Percentiles rank a stretch among this genome's conserved stretches.
Evolutionary conservation across 805 yeast species (phyloP).

Genomic region (Trichomonascus vanleenenianus): DNA sequence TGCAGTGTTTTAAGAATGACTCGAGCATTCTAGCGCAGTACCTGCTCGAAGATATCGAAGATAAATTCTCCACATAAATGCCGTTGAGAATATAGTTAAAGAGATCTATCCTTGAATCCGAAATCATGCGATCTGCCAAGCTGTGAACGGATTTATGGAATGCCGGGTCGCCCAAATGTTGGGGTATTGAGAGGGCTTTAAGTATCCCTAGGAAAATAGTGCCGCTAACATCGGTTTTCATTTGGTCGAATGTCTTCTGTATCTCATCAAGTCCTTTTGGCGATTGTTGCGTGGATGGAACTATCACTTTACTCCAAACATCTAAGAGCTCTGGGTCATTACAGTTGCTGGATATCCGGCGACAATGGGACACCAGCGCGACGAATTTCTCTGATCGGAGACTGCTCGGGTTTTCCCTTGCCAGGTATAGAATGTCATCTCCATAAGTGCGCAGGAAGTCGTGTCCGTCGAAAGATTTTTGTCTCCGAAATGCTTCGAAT

Average conservation of each 20-base stretch:
- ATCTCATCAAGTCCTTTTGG: background rate
- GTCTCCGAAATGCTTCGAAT: constrained; percentile 2
- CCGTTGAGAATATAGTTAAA: background rate
- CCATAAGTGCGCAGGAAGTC: too few species aligned
- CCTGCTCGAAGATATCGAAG: background rate
- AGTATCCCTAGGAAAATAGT: background rate
- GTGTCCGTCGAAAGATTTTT: background rate
- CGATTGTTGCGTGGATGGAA: background rate
- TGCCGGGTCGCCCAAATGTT: background rate
- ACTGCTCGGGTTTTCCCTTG: background rate
- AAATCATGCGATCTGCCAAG: background rate
- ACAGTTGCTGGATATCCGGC: background rate
- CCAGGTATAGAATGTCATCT: too few species aligned
- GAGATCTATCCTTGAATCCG: background rate
- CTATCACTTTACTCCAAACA: background rate
- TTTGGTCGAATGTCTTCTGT: background rate
- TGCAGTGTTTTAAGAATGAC: background rate
- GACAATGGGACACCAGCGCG: background rate
- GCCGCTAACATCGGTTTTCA: background rate
- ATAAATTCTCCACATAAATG: background rate
- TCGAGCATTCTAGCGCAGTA: background rate
- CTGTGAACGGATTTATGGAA: background rate
- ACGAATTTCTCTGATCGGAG: background rate
- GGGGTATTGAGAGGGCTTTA: background rate
- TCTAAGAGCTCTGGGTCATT: background rate